A percentile compares a stretch with the other conserved stretches of the same genome.
phyloP scores from a whole-genome alignment of 192 early-diverging fungal species.

The Coemansia sp. region DNA sequence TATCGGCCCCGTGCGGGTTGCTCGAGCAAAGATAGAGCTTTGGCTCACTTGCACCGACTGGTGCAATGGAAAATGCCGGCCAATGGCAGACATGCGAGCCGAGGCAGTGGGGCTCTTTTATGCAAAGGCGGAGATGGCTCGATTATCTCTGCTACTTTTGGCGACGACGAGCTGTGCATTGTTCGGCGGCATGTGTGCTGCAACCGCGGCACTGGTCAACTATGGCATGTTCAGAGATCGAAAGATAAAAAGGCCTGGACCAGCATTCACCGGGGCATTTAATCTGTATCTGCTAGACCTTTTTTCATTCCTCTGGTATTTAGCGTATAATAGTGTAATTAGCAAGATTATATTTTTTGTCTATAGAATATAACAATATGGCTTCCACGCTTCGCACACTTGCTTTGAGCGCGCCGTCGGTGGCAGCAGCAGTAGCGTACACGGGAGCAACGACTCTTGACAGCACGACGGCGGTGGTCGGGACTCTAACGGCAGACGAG shows the following conservation, averaged over 20 bases:
- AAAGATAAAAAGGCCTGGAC: background rate
- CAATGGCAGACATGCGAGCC: too few relatives aligned
- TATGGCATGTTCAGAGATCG: background rate
- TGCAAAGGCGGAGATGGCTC: constrained; percentile 39
- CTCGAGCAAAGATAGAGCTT: background rate
- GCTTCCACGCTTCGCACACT: constrained; percentile 18
- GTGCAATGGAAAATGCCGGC: too few relatives aligned
- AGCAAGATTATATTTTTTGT: background rate
- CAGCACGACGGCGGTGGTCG: constrained; percentile 25
- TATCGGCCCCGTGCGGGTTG: too few relatives aligned
- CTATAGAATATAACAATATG: constrained; percentile 16
- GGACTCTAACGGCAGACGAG: background rate
- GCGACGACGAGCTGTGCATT: background rate
- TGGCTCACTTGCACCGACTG: background rate
- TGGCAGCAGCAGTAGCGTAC: constrained; percentile 37
- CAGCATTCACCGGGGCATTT: background rate
- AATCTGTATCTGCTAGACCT: background rate
- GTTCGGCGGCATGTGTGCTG: background rate
- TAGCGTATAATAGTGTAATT: background rate
- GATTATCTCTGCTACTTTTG: constrained; percentile 10
- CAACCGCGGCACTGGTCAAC: background rate
- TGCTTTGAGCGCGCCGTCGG: constrained; percentile 19
- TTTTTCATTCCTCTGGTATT: background rate
- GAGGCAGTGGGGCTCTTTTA: background rate
- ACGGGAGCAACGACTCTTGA: constrained; percentile 16